phyloP scores from a whole-genome alignment of 2,329 filamentous ascomycete genomes.

The Aspergillus aculeatinus region DNA sequence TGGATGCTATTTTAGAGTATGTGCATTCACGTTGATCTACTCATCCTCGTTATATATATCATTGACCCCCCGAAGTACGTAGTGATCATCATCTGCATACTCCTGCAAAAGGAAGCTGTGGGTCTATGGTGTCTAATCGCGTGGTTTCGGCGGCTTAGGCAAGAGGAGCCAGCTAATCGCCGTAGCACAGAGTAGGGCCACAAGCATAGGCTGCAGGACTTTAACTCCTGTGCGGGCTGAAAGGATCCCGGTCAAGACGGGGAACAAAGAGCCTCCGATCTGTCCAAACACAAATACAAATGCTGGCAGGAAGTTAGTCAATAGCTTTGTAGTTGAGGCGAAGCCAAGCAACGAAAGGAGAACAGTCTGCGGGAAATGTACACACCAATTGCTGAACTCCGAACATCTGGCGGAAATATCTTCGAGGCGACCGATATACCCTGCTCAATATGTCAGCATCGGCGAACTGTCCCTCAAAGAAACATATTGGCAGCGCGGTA shows the following conservation, averaged over 20 bases:
- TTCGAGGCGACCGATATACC: conserved; percentile 54
- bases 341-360: too few relatives aligned
- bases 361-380: not conserved
- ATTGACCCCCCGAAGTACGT: too few relatives aligned
- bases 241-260: conserved; percentile 56
- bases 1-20: too few relatives aligned
- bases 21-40: too few relatives aligned
- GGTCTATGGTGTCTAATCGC: too few relatives aligned
- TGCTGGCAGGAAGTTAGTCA: conserved; percentile 17
- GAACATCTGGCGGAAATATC: conserved; percentile 50
- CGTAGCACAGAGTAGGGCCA: conserved; percentile 50
- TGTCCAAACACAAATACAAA: conserved; percentile 35
- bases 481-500: not conserved
- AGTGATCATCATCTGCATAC: too few relatives aligned
- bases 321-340: too few relatives aligned
- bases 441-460: conserved; percentile 4
- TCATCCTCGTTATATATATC: too few relatives aligned
- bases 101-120: too few relatives aligned
- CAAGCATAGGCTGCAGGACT: conserved; percentile 54
- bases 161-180: conserved; percentile 49
- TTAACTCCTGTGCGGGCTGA: conserved; percentile 48
- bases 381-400: conserved; percentile 49
- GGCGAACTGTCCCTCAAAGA: too few relatives aligned
- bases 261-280: conserved; percentile 56
- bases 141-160: conserved; percentile 11